Percentiles rank a stretch among this genome's conserved stretches.
These are phyloP conservation scores for Camelina sativa DNA, from an alignment of 345 rosid species.

Conservation along the genomic window DNA sequence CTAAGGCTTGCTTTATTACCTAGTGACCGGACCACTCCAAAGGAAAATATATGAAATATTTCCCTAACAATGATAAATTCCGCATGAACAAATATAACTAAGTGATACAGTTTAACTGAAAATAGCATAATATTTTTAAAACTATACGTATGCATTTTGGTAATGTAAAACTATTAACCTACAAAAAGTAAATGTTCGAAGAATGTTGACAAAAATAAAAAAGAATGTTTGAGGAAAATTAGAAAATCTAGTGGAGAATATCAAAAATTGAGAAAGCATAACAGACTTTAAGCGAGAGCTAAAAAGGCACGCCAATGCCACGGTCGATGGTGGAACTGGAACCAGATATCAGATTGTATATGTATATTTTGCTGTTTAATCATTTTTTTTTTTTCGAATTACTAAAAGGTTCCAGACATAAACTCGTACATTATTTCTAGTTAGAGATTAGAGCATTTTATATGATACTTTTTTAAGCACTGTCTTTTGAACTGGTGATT, in stretches of 20 bases:
- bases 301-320: not conserved
- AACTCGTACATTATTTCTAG: no score
- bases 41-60: not conserved
- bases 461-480: no score
- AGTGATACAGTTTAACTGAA: not conserved
- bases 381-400: not conserved
- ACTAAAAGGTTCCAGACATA: no score
- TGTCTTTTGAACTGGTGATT: no score
- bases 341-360: not conserved
- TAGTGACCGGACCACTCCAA: not conserved
- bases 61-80: no score
- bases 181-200: not conserved
- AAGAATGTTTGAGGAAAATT: not conserved
- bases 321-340: conserved; percentile 1
- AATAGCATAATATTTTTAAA: not conserved
- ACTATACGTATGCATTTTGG: not conserved
- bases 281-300: not conserved
- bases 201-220: not conserved
- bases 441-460: no score
- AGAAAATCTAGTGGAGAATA: not conserved
- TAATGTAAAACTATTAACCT: not conserved
- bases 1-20: not conserved
- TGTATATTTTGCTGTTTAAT: not conserved
- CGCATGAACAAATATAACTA: not conserved
- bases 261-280: not conserved